Percentiles rank a stretch among this genome's conserved stretches.
These are phyloP conservation scores for Carex pumila DNA, from an alignment of 176 grass and related monocot species.

Conservation along the genomic window DNA sequence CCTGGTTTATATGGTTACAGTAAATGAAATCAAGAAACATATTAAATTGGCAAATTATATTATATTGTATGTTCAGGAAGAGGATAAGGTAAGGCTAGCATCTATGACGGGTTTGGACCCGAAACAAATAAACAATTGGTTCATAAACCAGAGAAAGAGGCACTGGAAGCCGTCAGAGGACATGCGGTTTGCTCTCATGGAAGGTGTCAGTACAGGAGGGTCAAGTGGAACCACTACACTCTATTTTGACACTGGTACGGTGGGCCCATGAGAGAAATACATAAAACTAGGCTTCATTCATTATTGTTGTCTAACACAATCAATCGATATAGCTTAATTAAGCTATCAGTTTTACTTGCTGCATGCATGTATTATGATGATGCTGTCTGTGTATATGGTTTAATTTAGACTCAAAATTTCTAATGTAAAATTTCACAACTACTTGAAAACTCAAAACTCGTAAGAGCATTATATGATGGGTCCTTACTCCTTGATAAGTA, in stretches of 20 bases:
- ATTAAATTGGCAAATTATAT: not conserved
- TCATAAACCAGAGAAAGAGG: slow-evolving; percentile 93
- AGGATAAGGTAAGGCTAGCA: slow-evolving; percentile 77
- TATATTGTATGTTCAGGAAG: slow-evolving; percentile 43
- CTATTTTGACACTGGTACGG: slow-evolving; percentile 74
- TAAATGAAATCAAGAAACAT: not conserved
- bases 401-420: not conserved
- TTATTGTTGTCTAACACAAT: slow-evolving; percentile 21
- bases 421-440: not conserved
- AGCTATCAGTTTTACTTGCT: not conserved
- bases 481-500: not conserved
- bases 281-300: slow-evolving; percentile 4
- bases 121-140: slow-evolving; percentile 98
- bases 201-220: slow-evolving; percentile 43
- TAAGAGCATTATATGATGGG: not conserved
- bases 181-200: slow-evolving; percentile 82
- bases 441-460: not conserved
- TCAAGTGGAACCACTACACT: slow-evolving; percentile 66
- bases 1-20: not conserved
- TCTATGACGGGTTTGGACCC: slow-evolving; percentile 63
- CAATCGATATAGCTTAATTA: slow-evolving; percentile 5
- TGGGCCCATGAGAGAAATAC: slow-evolving; percentile 46
- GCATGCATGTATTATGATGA: slow-evolving; percentile 17
- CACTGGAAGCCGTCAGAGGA: slow-evolving; percentile 93
- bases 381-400: slow-evolving; percentile 23